Base-by-base conservation (phyloP, 2,329 filamentous ascomycete genomes). In the Talaromyces islandicus region DNA sequence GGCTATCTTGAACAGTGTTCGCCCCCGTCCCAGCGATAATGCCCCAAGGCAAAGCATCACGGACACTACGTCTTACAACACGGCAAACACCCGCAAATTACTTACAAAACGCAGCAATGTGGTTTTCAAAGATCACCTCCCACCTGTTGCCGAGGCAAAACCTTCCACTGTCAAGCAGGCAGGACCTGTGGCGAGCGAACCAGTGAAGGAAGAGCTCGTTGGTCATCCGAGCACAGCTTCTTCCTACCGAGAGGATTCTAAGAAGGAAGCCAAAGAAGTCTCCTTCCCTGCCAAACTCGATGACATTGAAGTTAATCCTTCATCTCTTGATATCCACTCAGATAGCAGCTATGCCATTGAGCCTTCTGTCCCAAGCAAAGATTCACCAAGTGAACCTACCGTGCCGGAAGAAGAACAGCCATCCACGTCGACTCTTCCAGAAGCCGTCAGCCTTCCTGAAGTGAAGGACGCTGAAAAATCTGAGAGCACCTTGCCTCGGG, bases 51-150 rank as follows among this genome's bases (percentile, higher is more conserved):
- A 71, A n/a, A 56, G 62, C n/a, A 65, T 70, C 41, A 61, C 60
- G 21, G 64, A 65, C n/a, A 52, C 9, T 29, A 52, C 57, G 29
- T 70, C 68, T 57, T 64, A 67, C 50, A 72, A 66, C 54, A 60
- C 71, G n/a, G 68, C 73, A 53, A 76, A 77, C 63, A 65, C 72
- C 14, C 78, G 80, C 62, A 83, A 82, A 65, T 73, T 75, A 25
- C 64, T 80, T 21, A 77, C 74, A 32, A 86, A 85, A 73, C 81
- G 82, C 56, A 76, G 72, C 54, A 83, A 80, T 14, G 72, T 78
- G 3, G 74, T 86, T 57, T 85, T 85, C 71, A 83, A 83, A 66
- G 84, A 86, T 61, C 61, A 69, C 48, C 67, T 74, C 30, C 69
- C 72, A 43, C 69, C 74, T 52, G 68, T 75, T 19, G 68, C 71